Percentiles rank a stretch among this genome's conserved stretches.
Conservation (phyloP, 768 basidiomycete genomes). For the Chalciporus pseudorubinellus region DNA sequence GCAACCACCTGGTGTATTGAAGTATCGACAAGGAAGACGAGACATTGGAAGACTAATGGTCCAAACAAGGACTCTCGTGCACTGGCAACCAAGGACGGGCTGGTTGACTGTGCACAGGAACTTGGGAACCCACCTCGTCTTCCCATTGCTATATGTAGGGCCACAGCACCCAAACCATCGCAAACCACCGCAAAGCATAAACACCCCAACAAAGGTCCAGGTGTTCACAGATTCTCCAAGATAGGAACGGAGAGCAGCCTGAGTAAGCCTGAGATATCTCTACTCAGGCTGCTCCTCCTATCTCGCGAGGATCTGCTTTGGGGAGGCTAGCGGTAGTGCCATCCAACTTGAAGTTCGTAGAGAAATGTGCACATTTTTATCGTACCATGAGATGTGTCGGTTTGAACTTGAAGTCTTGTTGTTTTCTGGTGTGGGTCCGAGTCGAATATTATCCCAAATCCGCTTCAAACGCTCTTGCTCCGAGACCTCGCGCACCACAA, state of each 20-base stretch:
- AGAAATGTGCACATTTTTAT: too few relatives aligned
- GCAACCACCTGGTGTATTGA: constrained; percentile 46
- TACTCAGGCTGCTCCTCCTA: too few relatives aligned
- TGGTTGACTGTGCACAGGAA: neutral
- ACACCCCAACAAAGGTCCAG: neutral
- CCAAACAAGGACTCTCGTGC: neutral
- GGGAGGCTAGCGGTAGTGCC: neutral
- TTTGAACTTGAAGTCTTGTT: too few relatives aligned
- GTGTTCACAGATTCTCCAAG: neutral
- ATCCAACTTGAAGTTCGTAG: too few relatives aligned
- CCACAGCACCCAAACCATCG: neutral
- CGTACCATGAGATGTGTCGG: too few relatives aligned
- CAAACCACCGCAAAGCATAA: neutral
- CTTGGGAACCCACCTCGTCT: neutral
- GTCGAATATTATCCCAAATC: too few relatives aligned
- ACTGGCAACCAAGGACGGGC: neutral
- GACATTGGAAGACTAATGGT: constrained; percentile 20
- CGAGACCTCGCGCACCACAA: neutral
- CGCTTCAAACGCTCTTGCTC: too few relatives aligned
- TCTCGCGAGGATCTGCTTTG: too few relatives aligned
- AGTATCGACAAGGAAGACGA: constrained; percentile 38
- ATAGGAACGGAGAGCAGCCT: too few relatives aligned
- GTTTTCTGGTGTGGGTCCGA: too few relatives aligned
- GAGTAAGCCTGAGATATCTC: too few relatives aligned
- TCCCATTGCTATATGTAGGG: neutral